These are phyloP conservation scores for Acanthamoeba divionensis DNA, from an alignment of 208 protist species.

Conservation along the genomic window DNA sequence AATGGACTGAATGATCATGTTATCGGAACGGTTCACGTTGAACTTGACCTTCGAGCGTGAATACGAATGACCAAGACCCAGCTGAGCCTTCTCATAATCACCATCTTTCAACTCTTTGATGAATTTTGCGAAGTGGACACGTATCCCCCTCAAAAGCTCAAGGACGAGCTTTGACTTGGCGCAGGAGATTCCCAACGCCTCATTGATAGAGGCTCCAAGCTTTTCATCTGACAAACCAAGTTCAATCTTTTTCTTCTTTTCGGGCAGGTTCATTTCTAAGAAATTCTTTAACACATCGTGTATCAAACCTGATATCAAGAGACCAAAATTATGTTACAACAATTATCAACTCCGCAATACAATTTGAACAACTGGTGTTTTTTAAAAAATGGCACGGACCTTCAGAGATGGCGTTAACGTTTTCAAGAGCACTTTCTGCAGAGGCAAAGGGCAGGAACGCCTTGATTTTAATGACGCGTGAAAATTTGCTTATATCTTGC, in stretches of 20 bases:
- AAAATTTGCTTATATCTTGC: conserved; percentile 90
- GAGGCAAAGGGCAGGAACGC: conserved; percentile 95
- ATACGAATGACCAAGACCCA: conserved; percentile 97
- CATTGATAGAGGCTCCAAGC: conserved; percentile 90
- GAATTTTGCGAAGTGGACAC: conserved; percentile 92
- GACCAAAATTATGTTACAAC: neutral
- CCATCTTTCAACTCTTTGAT: conserved; percentile 85
- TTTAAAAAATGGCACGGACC: no score
- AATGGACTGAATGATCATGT: conserved; percentile 98
- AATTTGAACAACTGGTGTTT: no score
- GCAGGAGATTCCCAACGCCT: conserved; percentile 29
- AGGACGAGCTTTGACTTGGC: conserved; percentile 61
- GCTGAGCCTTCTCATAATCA: conserved; percentile 95
- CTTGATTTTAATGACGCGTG: conserved; percentile 91
- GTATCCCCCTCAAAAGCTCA: conserved; percentile 93
- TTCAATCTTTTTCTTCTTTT: conserved; percentile 84
- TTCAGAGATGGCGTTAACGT: conserved; percentile 96
- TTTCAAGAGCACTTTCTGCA: conserved; percentile 96
- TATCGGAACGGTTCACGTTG: conserved; percentile 97
- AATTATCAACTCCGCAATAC: no score
- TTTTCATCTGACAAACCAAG: conserved; percentile 94
- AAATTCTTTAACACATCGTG: conserved; percentile 87
- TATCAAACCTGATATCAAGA: conserved; percentile 58
- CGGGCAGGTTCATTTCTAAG: conserved; percentile 92
- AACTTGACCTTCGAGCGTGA: conserved; percentile 98